Evolutionary conservation across 2,329 filamentous ascomycete genomes (phyloP).

Genomic region (Claviceps maximensis): DNA sequence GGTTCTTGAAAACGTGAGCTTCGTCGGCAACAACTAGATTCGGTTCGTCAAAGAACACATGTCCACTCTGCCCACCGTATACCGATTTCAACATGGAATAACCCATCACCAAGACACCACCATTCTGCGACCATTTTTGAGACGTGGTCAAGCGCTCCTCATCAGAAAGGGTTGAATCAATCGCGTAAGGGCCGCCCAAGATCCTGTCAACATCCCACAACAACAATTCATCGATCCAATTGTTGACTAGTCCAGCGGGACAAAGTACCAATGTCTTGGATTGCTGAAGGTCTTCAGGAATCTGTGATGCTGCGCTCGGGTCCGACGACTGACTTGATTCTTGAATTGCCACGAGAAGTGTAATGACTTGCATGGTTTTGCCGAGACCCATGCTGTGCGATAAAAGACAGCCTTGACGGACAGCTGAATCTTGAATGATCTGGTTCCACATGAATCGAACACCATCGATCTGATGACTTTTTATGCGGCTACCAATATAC

Average conservation of each 20-base stretch:
- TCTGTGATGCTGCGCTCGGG: slow-evolving; percentile 43
- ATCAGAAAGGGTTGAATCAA: slow-evolving; percentile 30
- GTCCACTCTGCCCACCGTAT: slow-evolving; percentile 20
- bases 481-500: slow-evolving; percentile 52
- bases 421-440: slow-evolving; percentile 46
- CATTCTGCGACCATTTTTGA: slow-evolving; percentile 44
- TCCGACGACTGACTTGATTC: slow-evolving; percentile 50
- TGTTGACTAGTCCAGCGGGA: slow-evolving; percentile 60
- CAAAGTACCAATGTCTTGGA: slow-evolving; percentile 62
- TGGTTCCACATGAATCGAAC: slow-evolving; percentile 85
- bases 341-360: slow-evolving; percentile 62
- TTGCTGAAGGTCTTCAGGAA: slow-evolving; percentile 50
- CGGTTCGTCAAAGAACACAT: slow-evolving; percentile 44
- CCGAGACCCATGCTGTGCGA: slow-evolving; percentile 87
- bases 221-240: slow-evolving; percentile 69
- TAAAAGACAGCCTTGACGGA: slow-evolving; percentile 62
- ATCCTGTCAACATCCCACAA: slow-evolving; percentile 49
- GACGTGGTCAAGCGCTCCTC: slow-evolving; percentile 33
- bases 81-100: slow-evolving; percentile 52
- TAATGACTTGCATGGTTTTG: slow-evolving; percentile 86
- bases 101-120: slow-evolving; percentile 65
- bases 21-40: slow-evolving; percentile 75
- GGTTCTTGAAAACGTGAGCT: slow-evolving; percentile 67
- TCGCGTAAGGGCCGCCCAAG: slow-evolving; percentile 42
- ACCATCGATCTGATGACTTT: slow-evolving; percentile 68